Evolutionary conservation across 352 stramenopile genomes (phyloP), one percentile per base, ranked within the genome.

Genomic region (Thalassiosira mediterranea): DNA sequence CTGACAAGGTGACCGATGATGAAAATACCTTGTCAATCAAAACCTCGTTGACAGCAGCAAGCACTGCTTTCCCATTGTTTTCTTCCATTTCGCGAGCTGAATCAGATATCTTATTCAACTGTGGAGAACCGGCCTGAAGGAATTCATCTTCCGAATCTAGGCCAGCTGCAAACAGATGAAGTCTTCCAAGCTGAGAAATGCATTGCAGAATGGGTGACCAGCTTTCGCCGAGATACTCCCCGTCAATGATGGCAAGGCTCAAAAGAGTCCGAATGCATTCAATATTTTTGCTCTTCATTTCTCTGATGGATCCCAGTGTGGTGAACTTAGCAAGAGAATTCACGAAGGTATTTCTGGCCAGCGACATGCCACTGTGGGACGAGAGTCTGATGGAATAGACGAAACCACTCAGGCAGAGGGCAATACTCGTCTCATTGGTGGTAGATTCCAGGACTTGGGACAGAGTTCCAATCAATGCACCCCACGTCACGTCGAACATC

Each of bases 401-500:
- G 83, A 99, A 98, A 17, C 95, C 97, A 60, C 95, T 95, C 4
- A 99, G 86, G 58, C 96, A 98, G 4, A 98, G 81, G 53, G 96
- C 87, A 51, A 98, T 97, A 40, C 93, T 95, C 4, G 94, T 91
- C 15, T 94, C 87, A 25, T 98, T 94, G 15, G 98, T 94, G 1
- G 91, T 95, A 54, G 88, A 95, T 84, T 99, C 96, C 25, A 99
- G 94, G 26, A 98, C 96, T 73, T 99, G 95, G 1, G 95, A 98
- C 57, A 98, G 97, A 42, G 94, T 96, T 42, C 96, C 97, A 48
- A 99, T 89, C 26, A 99, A 84, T 40, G 97, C 96, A 26, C 96
- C 96, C 97, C 97, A 99, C 0, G 97, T 95, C 0, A 98, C 98
- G 85, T 99, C 96, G 76, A 99, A 99, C 97, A 99, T 99, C 3